Evolutionary conservation across 176 grass and related monocot genomes (phyloP), one percentile per base, ranked within the genome.

Genomic region (Carex littledalei): DNA sequence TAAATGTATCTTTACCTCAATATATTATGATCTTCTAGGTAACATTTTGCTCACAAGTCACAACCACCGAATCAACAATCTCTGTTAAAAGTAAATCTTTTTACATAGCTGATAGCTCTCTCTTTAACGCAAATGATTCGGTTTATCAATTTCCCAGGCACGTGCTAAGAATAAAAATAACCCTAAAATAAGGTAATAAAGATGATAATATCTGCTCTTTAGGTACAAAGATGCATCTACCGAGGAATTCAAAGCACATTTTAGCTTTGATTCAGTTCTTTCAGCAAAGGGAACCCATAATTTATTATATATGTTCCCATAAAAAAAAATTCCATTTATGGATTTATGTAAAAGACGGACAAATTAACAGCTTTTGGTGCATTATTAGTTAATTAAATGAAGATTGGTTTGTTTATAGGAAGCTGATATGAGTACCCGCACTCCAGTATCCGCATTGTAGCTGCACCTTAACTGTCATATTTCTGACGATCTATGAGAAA

Each of bases 241-340:
- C 67, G 67, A 70, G 67, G 22, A 39, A 41, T 70, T 70, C 16
- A 70, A 70, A 70, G 66, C 31, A 39, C 67, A 70, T 70, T 70
- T 68, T 17, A 70, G 32, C 34, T 70, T 70, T 70, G 67, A 70
- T 70, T 39, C 31, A 69, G 67, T 41, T 34, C 67, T 70, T 70
- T 70, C 18, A 65, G 63, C 67, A 41, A 39, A 70, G 5, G 45
- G 10, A 70, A 70, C 39, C 67, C 34, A 39, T 70, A 70, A 37
- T 39, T 70, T 39, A 39, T 39, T 39, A 39, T 26, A 26, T 29
- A 29, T 29, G 29, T 29, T 29, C 29, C 29, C 29, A 29, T 29
- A 29, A 29, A 29, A 29, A 29, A 29, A 29, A 29, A 29, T 29
- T 29, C 29, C 29, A 29, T 29, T 29, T 29, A 29, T 29, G 29